Conservation (phyloP, 2,329 filamentous ascomycete species). For the Beauveria caledonica region DNA sequence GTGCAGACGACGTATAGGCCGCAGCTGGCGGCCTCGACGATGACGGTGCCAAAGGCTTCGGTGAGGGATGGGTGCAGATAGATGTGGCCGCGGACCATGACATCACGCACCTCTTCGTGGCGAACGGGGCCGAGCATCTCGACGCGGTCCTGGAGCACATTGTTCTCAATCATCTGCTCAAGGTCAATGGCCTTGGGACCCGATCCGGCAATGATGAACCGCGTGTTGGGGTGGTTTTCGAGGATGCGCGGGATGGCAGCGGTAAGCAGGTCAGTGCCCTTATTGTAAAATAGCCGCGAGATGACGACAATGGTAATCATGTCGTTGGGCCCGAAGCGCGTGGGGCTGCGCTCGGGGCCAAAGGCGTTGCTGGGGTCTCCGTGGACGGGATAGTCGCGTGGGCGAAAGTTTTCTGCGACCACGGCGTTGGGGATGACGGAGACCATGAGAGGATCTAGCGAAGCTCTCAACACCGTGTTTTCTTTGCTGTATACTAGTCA, state of each 20-base stretch:
- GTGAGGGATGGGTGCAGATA: conserved; percentile 93
- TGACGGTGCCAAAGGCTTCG: conserved; percentile 94
- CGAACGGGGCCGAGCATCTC: conserved; percentile 86
- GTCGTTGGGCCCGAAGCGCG: conserved; percentile 70
- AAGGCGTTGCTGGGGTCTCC: conserved; percentile 25
- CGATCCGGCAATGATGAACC: conserved; percentile 93
- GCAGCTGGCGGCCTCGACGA: conserved; percentile 93
- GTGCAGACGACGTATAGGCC: conserved; percentile 96
- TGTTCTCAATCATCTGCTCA: conserved; percentile 95
- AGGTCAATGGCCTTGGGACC: conserved; percentile 96
- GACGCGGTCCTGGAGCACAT: conserved; percentile 87
- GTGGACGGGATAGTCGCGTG: conserved; percentile 37
- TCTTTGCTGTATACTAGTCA: conserved; percentile 62
- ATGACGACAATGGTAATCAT: conserved; percentile 95
- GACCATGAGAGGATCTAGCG: conserved; percentile 91
- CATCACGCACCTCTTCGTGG: conserved; percentile 92
- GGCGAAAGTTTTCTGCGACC: conserved; percentile 91
- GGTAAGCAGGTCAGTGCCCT: conserved; percentile 94
- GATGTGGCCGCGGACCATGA: conserved; percentile 95
- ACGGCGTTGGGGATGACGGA: conserved; percentile 97
- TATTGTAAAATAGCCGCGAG: conserved; percentile 96
- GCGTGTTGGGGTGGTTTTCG: conserved; percentile 80
- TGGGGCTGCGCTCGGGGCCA: conserved; percentile 44
- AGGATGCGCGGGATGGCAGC: conserved; percentile 91
- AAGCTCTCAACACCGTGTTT: conserved; percentile 91